Base-by-base conservation (phyloP, 2,329 filamentous ascomycete genomes). In the Thielaviopsis punctulata region DNA sequence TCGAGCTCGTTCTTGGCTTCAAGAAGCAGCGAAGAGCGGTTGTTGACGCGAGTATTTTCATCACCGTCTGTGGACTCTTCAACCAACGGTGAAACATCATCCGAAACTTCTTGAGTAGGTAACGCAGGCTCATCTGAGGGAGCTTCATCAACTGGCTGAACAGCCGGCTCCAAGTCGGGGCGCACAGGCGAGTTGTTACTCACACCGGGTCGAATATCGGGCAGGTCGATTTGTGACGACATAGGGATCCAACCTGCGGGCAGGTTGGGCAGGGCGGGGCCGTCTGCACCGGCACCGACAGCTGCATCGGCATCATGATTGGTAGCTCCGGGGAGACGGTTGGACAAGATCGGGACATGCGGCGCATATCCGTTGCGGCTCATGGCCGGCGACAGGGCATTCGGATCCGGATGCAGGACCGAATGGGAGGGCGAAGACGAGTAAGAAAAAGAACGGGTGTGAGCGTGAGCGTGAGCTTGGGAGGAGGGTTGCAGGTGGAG, bases 211-310 rank as follows among this genome's bases (percentile, higher is more conserved):
- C 53, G 41, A 13, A 52, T 41, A 48, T 55, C 53, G 13, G 53
- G 53, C 10, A 52, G 19, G 18, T 55, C 53, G 30, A 55, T 45
- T 23, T 55, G 53, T 10, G 53, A 55, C 18, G 53, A 55, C 15
- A 55, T 49, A 21, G 52, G 49, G 45, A 55, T 52, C 53, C 53
- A 55, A n/a, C 53, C 53, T 10, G 47, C 45, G 3, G 52, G 52
- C 3, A 43, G 39, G 15, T 46, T 41, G 24, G 22, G 23, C 30
- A 46, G 23, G n/a, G 30, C 30, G 30, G 30, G 30, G 30, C 30
- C 30, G 30, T 36, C 10, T 36, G 7, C 30, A 36, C n/a, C 30
- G 13, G 13, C n/a, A n/a, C n/a, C n/a, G n/a, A n/a, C 30, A 36
- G 30, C 30, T 4, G 30, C 30, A 36, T 36, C 30, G 7, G 7